Conservation (phyloP, 176 grass and related monocot species). For the Saccharum officinarum region DNA sequence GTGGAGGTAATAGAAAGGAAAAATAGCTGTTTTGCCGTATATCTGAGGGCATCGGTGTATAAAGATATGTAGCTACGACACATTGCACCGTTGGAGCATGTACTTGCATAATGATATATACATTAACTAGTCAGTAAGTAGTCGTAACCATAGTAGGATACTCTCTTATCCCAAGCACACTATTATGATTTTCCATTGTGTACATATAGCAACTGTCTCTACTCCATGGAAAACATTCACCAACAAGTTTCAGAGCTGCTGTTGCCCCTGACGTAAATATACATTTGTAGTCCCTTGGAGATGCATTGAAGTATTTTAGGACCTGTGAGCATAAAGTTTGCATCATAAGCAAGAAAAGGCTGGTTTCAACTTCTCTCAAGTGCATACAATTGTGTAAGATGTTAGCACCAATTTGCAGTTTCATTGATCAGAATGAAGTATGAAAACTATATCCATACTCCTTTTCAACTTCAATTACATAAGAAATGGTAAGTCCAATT, state of each 20-base stretch:
- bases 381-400: neutral
- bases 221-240: constrained; percentile 97
- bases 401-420: neutral
- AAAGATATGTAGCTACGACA: neutral
- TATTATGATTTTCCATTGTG: constrained; percentile 97
- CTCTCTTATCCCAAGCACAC: constrained; percentile 98
- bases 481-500: neutral
- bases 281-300: constrained; percentile 85
- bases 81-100: neutral
- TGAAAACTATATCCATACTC: neutral
- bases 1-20: neutral
- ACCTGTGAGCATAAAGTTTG: constrained; percentile 60
- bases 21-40: neutral
- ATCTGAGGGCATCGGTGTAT: neutral
- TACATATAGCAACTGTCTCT: constrained; percentile 85
- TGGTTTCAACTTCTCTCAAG: constrained; percentile 16
- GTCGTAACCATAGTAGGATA: constrained; percentile 57
- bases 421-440: neutral
- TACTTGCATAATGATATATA: neutral
- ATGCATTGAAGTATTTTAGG: constrained; percentile 89
- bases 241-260: constrained; percentile 82
- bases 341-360: constrained; percentile 32
- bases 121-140: constrained; percentile 7
- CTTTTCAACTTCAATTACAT: neutral
- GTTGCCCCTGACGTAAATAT: constrained; percentile 98